Percentiles rank a stretch among this genome's conserved stretches.
These are phyloP conservation scores for Teratosphaeria pseudoeucalypti DNA, from an alignment of 2,329 filamentous ascomycete genomes.

Conservation along the genomic window DNA sequence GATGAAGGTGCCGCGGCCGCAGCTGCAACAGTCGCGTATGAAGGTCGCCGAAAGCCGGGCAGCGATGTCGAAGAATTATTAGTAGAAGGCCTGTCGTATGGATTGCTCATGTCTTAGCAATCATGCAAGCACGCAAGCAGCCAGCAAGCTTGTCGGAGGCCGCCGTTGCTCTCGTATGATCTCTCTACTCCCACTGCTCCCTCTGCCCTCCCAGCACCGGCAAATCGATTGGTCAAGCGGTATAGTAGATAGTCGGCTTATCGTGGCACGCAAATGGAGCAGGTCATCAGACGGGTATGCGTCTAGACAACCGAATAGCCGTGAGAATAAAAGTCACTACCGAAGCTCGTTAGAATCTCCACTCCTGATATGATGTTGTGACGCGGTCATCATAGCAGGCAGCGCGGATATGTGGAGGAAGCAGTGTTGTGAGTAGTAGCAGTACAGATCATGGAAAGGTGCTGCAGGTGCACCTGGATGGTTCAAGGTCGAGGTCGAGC, in stretches of 20 bases:
- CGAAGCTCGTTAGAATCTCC: background rate
- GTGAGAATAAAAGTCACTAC: background rate
- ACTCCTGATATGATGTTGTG: background rate
- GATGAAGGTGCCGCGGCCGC: background rate
- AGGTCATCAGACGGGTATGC: background rate
- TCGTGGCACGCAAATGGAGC: background rate
- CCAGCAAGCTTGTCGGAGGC: background rate
- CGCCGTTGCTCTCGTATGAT: no score
- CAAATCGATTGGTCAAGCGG: background rate
- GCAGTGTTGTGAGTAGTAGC: background rate
- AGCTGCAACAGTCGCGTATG: conserved; percentile 51
- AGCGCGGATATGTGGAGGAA: background rate
- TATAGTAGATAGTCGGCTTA: background rate
- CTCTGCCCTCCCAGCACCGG: no score
- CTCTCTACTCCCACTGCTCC: no score
- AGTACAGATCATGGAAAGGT: background rate
- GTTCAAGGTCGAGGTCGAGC: background rate
- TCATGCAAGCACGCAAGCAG: background rate
- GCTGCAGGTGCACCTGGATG: background rate
- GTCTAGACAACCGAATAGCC: background rate
- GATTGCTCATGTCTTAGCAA: conserved; percentile 31
- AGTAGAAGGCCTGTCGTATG: conserved; percentile 28
- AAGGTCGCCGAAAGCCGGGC: conserved; percentile 38
- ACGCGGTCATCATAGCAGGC: background rate
- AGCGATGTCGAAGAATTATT: background rate